Base-by-base conservation (phyloP, 208 protist species). In the Acanthamoeba triangularis region DNA sequence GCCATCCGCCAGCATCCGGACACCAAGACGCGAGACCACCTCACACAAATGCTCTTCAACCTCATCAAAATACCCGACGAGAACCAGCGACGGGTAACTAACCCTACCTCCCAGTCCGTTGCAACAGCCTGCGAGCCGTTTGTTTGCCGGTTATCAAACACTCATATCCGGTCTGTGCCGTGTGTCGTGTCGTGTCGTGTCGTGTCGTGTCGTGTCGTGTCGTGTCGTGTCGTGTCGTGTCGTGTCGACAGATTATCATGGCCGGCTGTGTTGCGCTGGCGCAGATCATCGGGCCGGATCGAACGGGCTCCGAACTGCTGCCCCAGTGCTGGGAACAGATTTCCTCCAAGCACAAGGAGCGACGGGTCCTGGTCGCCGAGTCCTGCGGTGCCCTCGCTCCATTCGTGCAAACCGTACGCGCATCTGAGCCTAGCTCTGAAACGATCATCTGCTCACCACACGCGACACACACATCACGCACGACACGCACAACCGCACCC, bases 1-100 rank as follows among this genome's bases (percentile, higher is more conserved):
- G 94, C 94, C 0, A 97, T 98, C 25, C 85, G 90, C 5, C 95
- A 95, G n/a, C 97, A 98, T 54, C 94, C 94, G 6, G 96, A 98
- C 44, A 72, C 84, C 41, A 95, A 69, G 5, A 65, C 87, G 11
- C 35, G 97, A n/a, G 96, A 97, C 41, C 56, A 72, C 8, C 95
- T 97, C 47, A 96, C 90, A 25, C 61, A 96, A 33, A 80, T 96
- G 69, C 90, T 97, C 84, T 98, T 98, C 56, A 98, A 98, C 84
- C 85, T 98, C 1, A 97, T 98, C 30, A 97, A 97, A 69, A 91
- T 96, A 25, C 97, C 97, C 13, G 84, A 97, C 30, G 97, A 98
- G 65, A 56, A 96, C 25, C 96, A 97, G 74, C 44, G n/a, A n/a
- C n/a, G n/a, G n/a, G n/a, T n/a, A n/a, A n/a, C n/a, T n/a, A n/a